Conservation (phyloP, 257 asterid species). For the Nicotiana tomentosiformis region DNA sequence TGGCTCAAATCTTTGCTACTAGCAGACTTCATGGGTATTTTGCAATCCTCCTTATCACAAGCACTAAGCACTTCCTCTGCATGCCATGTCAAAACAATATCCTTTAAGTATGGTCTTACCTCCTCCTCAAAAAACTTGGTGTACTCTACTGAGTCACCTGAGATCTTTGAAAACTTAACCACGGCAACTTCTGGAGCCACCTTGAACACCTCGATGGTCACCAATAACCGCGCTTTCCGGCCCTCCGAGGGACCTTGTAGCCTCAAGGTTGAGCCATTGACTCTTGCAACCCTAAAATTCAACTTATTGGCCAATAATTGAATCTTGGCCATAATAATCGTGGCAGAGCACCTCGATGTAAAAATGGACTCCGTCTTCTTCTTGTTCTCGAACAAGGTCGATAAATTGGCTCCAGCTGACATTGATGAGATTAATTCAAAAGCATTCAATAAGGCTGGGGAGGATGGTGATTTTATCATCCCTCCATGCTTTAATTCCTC, state of each 20-base stretch:
- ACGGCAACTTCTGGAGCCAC: conserved; percentile 46
- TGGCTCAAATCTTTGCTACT: background rate
- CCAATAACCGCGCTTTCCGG: conserved; percentile 29
- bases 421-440: conserved; percentile 35
- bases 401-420: conserved; percentile 26
- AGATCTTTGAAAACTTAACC: conserved; percentile 35
- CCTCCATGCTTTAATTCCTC: conserved; percentile 19
- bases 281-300: conserved; percentile 21
- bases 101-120: conserved; percentile 31
- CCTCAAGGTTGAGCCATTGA: conserved; percentile 29
- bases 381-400: conserved; percentile 21
- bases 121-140: conserved; percentile 36
- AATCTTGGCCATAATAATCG: conserved; percentile 24
- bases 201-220: conserved; percentile 32
- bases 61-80: conserved; percentile 11
- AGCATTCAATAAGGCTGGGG: conserved; percentile 34
- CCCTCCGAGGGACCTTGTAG: conserved; percentile 22
- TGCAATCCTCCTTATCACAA: background rate
- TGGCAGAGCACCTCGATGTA: conserved; percentile 31
- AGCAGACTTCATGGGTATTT: background rate
- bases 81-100: conserved; percentile 42
- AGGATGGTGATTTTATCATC: conserved; percentile 25
- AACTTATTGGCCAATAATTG: conserved; percentile 25
- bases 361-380: conserved; percentile 23
- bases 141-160: conserved; percentile 40